Conservation (phyloP, 257 asterid genomes). For the Pogostemon cablin region DNA sequence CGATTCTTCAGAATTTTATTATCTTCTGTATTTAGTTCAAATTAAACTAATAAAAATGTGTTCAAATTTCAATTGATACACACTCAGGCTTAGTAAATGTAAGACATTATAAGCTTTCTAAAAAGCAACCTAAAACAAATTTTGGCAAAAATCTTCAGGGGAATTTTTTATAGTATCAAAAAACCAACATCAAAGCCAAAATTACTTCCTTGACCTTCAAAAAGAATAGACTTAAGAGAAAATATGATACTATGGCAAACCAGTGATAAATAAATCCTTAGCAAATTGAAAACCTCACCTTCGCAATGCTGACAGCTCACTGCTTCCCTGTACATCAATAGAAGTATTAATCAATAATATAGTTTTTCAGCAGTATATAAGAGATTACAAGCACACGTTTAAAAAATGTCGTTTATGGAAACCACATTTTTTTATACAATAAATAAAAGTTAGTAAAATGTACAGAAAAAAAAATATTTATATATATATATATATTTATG, state of each 20-base stretch:
- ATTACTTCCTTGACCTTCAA: conserved; percentile 15
- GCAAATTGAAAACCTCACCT: conserved; percentile 51
- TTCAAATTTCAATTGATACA: neutral
- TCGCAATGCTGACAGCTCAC: conserved; percentile 79
- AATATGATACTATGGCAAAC: conserved; percentile 21
- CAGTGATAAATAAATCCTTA: conserved; percentile 19
- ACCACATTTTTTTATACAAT: conserved; percentile 11
- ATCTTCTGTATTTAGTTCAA: neutral
- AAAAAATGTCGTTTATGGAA: neutral
- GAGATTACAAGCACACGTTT: conserved; percentile 10
- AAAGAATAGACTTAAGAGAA: neutral
- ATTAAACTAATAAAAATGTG: neutral
- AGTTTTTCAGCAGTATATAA: conserved; percentile 24
- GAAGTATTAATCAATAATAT: conserved; percentile 35
- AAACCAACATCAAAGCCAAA: conserved; percentile 15
- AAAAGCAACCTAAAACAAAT: conserved; percentile 17
- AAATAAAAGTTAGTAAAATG: neutral
- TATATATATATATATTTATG: no score
- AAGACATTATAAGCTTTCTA: conserved; percentile 18
- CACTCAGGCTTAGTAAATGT: neutral
- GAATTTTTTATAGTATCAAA: conserved; percentile 3
- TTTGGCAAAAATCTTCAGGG: neutral
- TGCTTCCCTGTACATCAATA: conserved; percentile 76
- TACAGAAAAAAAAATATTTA: neutral
- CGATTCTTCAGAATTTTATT: conserved; percentile 7